Conservation (phyloP, 768 basidiomycete genomes). For the Botryobasidium botryosum region DNA sequence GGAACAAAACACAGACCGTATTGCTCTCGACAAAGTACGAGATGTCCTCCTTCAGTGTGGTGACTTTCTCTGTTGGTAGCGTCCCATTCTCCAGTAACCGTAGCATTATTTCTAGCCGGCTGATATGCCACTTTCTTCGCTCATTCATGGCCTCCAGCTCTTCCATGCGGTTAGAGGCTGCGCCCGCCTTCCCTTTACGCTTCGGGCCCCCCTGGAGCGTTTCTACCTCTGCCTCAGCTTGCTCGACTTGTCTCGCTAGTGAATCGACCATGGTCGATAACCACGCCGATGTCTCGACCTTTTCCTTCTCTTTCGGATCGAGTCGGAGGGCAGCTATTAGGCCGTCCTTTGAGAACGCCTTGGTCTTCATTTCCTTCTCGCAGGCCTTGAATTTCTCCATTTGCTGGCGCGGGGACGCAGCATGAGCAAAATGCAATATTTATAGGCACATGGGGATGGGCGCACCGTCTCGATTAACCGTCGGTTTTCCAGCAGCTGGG, state of each 20-base stretch:
- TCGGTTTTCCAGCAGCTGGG: slow-evolving; percentile 76
- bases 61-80: slow-evolving; percentile 62
- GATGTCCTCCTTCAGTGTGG: slow-evolving; percentile 81
- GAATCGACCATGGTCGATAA: slow-evolving; percentile 80
- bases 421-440: slow-evolving; percentile 9
- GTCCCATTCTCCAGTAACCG: slow-evolving; percentile 90
- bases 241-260: slow-evolving; percentile 82
- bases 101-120: slow-evolving; percentile 80
- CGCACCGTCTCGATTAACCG: slow-evolving; percentile 89
- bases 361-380: slow-evolving; percentile 99
- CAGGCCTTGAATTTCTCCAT: slow-evolving; percentile 99
- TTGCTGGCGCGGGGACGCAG: slow-evolving; percentile 45
- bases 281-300: slow-evolving; percentile 72
- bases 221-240: slow-evolving; percentile 90
- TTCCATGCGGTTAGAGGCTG: slow-evolving; percentile 52
- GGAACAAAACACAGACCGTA: slow-evolving; percentile 43
- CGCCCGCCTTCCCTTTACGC: slow-evolving; percentile 65
- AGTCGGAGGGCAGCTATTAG: slow-evolving; percentile 85
- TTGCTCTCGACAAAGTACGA: slow-evolving; percentile 93
- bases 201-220: slow-evolving; percentile 50
- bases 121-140: slow-evolving; percentile 88
- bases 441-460: slow-evolving; percentile 7
- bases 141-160: slow-evolving; percentile 84
- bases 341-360: slow-evolving; percentile 98
- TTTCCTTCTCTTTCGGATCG: slow-evolving; percentile 95